Base-by-base conservation (phyloP, 768 basidiomycete species). In the Lentinula detonsa region DNA sequence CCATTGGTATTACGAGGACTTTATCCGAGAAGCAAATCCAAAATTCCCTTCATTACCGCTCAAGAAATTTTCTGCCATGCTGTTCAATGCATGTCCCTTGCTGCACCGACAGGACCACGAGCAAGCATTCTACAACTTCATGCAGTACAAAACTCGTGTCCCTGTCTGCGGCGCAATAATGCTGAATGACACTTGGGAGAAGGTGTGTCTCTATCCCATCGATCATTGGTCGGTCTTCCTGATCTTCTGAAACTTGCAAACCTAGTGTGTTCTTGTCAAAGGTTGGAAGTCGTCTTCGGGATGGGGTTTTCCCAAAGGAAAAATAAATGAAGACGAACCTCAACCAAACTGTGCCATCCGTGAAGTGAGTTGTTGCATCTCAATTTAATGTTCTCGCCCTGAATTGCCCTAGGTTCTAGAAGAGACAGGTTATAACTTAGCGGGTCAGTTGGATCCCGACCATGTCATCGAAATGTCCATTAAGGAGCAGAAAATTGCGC, bases 1-100 rank as follows among this genome's bases (percentile, higher is more conserved):
- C n/a, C 96, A 98, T 72, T 99, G 96, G 96, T 99, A 93, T 73
- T 99, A 99, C 68, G 97, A 98, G 78, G 97, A 99, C 73, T 98
- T 97, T 67, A 87, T 98, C 64, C 91, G 97, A 46, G 94, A 95
- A 71, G 85, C 91, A 73, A 91, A 94, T 61, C 87, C 88, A 8
- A 84, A 85, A 61, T 86, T 98, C 46, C 96, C 94, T 1, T 90
- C 94, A 1, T 79, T 94, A 62, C 85, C 88, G 16, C 85, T 98
- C 67, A 94, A 95, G 78, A 88, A 86, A 68, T 99, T 99, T 75
- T 96, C 94, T 34, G 88, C 90, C 55, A 89, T 91, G 79, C 77
- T 98, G 68, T 95, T 98, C 74, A 84, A 85, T 64, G 85, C 85
- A 57, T 95, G 91, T 69, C 92, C 93, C 31, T 74, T 95, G 61